Base-by-base conservation (phyloP, 164 flowering plant genomes). In the Brasenia schreberi region DNA sequence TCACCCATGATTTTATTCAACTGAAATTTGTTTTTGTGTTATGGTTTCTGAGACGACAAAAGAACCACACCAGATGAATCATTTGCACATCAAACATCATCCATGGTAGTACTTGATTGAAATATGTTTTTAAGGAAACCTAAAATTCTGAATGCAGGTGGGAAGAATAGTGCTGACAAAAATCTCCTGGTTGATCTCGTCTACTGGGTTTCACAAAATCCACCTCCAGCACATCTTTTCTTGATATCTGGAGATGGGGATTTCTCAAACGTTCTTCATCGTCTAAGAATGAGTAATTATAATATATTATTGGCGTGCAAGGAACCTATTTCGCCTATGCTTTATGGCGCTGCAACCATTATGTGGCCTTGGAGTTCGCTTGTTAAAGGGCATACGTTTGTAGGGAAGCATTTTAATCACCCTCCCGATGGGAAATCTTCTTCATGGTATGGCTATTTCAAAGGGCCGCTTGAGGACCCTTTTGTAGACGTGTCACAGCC, bases 141-240 rank as follows among this genome's bases (percentile, higher is more conserved):
- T 33, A 33, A 10, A 11, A 11, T 61, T 70, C 53, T 18, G 61
- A 56, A 4, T 70, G 76, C 80, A 90, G 98, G 88, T 78, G 94
- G 94, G 60, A 90, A 86, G 81, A 90, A 85, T 78, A 81, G 91
- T 83, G 92, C 90, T 56, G 96, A 90, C 75, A 85, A 84, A 72
- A 84, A 87, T 61, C 88, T 87, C 71, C 77, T 87, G 18, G 69
- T 83, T 18, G 91, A 88, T 73, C 89, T 94, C 33, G 75, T 85
- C 80, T 80, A 71, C 71, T 90, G 98, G 98, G 87, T 82, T 61
- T 81, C 89, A 53, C 95, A 85, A 68, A 87, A 94, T 73, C 98
- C 98, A 61, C 97, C 98, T 45, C 98, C 98, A 18, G 96, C 91
- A 17, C 97, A 94, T 75, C 77, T 94, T 70, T 85, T 94, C 64